A percentile compares a stretch with the other conserved stretches of the same genome.
Conservation (phyloP, 2,329 filamentous ascomycete genomes). For the Verticillium zaregamsianum region DNA sequence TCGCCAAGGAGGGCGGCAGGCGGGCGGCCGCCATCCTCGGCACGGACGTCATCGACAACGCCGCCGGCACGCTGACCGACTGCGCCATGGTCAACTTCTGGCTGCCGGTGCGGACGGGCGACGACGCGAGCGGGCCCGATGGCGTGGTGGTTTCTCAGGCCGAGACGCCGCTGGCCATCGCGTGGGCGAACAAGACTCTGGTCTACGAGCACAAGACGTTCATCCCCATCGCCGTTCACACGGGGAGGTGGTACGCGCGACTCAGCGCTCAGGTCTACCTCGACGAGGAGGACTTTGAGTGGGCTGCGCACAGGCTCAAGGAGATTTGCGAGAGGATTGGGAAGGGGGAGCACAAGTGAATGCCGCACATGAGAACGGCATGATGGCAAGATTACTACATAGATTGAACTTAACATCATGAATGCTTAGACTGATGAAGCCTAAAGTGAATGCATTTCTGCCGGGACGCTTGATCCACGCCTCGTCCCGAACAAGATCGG, state of each 20-base stretch:
- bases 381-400: too few species aligned
- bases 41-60: slow-evolving; percentile 70
- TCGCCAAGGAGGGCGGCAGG: slow-evolving; percentile 62
- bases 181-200: slow-evolving; percentile 56
- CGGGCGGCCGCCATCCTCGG: slow-evolving; percentile 58
- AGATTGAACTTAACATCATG: too few species aligned
- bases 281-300: slow-evolving; percentile 72
- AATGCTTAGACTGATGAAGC: too few species aligned
- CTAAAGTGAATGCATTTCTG: too few species aligned
- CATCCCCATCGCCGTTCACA: slow-evolving; percentile 59
- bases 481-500: neutral
- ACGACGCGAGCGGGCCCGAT: neutral
- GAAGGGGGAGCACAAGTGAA: slow-evolving; percentile 11
- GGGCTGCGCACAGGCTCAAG: slow-evolving; percentile 56
- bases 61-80: slow-evolving; percentile 52
- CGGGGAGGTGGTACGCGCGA: slow-evolving; percentile 62
- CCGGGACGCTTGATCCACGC: neutral
- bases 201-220: slow-evolving; percentile 66
- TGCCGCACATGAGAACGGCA: too few species aligned
- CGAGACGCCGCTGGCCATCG: slow-evolving; percentile 33
- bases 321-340: slow-evolving; percentile 36
- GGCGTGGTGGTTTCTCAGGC: slow-evolving; percentile 6
- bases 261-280: slow-evolving; percentile 82
- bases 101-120: slow-evolving; percentile 54
- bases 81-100: slow-evolving; percentile 72